Evolutionary conservation across 2,329 filamentous ascomycete species (phyloP).

Genomic region (Celoporthe dispersa): DNA sequence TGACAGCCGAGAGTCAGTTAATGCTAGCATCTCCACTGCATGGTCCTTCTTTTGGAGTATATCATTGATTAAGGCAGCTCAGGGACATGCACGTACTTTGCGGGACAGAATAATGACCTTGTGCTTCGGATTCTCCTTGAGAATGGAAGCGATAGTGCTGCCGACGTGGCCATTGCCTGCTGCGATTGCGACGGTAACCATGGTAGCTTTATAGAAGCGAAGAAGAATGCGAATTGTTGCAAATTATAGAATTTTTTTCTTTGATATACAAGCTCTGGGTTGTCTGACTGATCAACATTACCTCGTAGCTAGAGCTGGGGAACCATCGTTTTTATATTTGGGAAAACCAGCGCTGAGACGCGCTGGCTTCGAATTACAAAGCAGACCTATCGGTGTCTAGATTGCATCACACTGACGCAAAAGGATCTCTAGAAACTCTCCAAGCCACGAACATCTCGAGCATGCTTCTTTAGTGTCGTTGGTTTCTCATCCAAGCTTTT

Average conservation of each 20-base stretch:
- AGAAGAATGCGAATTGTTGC: neutral
- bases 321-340: neutral
- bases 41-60: no score
- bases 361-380: neutral
- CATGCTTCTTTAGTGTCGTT: neutral
- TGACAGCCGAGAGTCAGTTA: neutral
- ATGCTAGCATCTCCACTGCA: neutral
- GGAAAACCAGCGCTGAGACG: neutral
- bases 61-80: neutral
- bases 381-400: neutral
- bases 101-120: neutral
- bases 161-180: constrained; percentile 1
- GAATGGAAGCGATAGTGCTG: neutral
- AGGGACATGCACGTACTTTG: neutral
- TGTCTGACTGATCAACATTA: neutral
- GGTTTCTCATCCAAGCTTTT: neutral
- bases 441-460: neutral
- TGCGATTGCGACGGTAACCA: constrained; percentile 1
- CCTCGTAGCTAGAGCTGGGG: neutral
- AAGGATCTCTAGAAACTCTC: neutral
- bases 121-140: constrained; percentile 2
- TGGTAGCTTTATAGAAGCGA: neutral
- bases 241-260: neutral
- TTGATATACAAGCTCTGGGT: neutral
- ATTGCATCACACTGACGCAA: neutral